Conservation (phyloP, 2,329 filamentous ascomycete genomes). For the Orbilia javanica region DNA sequence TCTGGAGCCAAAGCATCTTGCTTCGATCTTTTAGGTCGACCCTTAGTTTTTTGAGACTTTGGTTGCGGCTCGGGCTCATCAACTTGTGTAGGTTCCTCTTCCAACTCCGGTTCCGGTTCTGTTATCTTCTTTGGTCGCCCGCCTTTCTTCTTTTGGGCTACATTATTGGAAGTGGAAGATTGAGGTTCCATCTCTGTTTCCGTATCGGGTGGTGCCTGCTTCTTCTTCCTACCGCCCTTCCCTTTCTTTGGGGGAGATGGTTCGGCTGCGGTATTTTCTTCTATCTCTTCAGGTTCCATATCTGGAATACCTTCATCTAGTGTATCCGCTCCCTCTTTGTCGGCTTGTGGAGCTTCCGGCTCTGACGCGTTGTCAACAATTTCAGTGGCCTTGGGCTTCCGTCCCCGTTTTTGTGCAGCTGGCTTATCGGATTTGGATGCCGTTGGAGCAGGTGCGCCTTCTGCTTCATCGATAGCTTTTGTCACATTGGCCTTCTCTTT, state of each 20-base stretch:
- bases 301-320: conserved; percentile 48
- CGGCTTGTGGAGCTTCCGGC: background rate
- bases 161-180: conserved; percentile 62
- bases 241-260: conserved; percentile 29
- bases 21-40: conserved; percentile 2
- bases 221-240: conserved; percentile 1
- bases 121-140: conserved; percentile 46
- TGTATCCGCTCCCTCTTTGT: conserved; percentile 1
- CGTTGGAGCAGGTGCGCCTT: background rate
- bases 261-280: background rate
- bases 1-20: background rate
- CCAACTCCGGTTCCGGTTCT: conserved; percentile 4
- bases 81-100: background rate
- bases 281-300: conserved; percentile 55
- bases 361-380: background rate
- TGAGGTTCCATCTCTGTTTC: conserved; percentile 64
- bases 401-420: background rate
- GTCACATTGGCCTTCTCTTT: background rate
- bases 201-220: conserved; percentile 47
- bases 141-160: conserved; percentile 38
- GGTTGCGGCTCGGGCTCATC: background rate
- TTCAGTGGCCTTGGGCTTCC: background rate
- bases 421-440: conserved; percentile 1
- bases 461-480: background rate
- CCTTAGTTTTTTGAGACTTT: background rate